Base-by-base conservation (phyloP, 768 basidiomycete species). In the Cystofilobasidium capitatum region DNA sequence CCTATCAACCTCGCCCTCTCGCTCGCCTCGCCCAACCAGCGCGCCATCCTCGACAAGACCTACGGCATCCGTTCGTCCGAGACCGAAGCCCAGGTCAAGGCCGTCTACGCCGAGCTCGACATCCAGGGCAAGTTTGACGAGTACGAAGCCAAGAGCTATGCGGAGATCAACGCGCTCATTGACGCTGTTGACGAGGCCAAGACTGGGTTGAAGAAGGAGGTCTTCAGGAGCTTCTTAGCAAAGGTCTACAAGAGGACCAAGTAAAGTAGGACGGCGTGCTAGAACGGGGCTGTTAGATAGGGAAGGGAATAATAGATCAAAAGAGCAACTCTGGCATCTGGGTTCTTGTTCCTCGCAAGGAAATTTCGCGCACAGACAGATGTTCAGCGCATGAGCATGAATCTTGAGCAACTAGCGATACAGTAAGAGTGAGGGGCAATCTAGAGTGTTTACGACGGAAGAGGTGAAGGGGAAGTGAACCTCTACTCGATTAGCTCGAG, bases 1-100 rank as follows among this genome's bases (percentile, higher is more conserved):
- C 86, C 87, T 72, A 82, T 98, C 77, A 97, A 96, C 79, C 85
- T 84, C 26, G 96, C 91, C 35, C 81, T 98, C 66, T 69, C 75
- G 62, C 69, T 74, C 62, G 80, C 78, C 35, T 76, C 75, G 5
- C 73, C 77, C 1, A 78, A 79, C 47, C 81, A 82, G 72, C 75
- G 81, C 16, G 76, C 77, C 59, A 73, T 79, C 35, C 78, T 82
- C 29, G 81, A 82, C 68, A 79, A 79, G 26, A 84, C 85, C 76
- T 88, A 88, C 73, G 86, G 86, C 9, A 78, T 78, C 55, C 87
- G 86, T 72, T 73, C 82, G 71, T 70, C 84, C 9, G 81, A 77
- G 59, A 80, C 79, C 54, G 87, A 88, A 74, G 81, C 81, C 61
- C 77, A 79, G 44, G 81, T 88, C 72, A 88, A 88, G 80, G 79